These are phyloP conservation scores for Trypanosoma cruzi DNA, from an alignment of 208 protist genomes.

Conservation along the genomic window DNA sequence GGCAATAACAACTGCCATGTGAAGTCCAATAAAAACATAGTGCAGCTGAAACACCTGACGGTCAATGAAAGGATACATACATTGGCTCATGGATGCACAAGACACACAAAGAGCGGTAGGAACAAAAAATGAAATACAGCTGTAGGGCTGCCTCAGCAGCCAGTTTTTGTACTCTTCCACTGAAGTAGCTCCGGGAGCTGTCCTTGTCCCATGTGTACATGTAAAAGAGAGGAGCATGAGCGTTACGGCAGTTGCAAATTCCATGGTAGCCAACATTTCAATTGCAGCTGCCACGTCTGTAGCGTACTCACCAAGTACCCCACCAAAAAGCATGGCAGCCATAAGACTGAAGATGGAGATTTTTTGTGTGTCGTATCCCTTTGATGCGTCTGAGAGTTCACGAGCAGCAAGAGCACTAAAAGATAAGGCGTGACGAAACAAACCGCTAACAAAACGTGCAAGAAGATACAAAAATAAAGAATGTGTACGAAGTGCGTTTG, in stretches of 20 bases:
- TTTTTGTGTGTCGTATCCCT: neutral
- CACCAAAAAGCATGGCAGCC: slow-evolving; percentile 23
- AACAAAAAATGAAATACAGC: slow-evolving; percentile 2
- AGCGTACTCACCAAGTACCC: slow-evolving; percentile 16
- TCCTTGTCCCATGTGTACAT: slow-evolving; percentile 9
- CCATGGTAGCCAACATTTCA: slow-evolving; percentile 13
- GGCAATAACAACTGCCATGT: slow-evolving; percentile 34
- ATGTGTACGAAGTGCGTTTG: slow-evolving; percentile 35
- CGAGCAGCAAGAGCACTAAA: slow-evolving; percentile 9
- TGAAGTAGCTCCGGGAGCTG: slow-evolving; percentile 4
- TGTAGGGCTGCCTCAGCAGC: slow-evolving; percentile 8
- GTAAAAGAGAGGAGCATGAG: slow-evolving; percentile 15
- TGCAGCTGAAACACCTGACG: slow-evolving; percentile 30
- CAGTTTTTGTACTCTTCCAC: slow-evolving; percentile 19
- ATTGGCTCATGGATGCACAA: slow-evolving; percentile 42
- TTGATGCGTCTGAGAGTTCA: slow-evolving; percentile 5
- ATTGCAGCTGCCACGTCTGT: neutral
- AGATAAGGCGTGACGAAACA: slow-evolving; percentile 48
- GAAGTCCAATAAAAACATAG: slow-evolving; percentile 41
- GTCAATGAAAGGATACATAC: slow-evolving; percentile 48
- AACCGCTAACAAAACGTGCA: slow-evolving; percentile 53
- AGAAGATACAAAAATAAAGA: slow-evolving; percentile 52
- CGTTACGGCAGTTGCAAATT: slow-evolving; percentile 10
- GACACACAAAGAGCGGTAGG: slow-evolving; percentile 12
- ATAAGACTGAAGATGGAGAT: slow-evolving; percentile 1